Evolutionary conservation across 2,329 filamentous ascomycete species (phyloP), one percentile per base, ranked within the genome.

Genomic region (Trichoderma cornu-damae): DNA sequence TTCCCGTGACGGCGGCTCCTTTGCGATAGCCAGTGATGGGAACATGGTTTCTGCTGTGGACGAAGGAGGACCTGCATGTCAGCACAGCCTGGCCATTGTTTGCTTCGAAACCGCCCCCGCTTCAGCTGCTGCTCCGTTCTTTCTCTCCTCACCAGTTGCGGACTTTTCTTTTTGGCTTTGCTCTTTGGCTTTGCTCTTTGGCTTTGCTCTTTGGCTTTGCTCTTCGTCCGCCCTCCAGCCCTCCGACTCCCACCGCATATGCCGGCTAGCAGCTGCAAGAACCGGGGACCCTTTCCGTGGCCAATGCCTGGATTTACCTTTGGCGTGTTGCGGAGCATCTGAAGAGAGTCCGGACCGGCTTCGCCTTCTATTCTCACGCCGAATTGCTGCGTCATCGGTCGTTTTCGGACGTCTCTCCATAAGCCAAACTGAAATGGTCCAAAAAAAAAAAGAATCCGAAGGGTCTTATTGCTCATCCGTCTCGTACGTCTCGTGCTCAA

Each of bases 71-170:
- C 24, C 20, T 30, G 28, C 11, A 30, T 48, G 50, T 53, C 30
- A 53, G 50, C 50, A 44, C 50, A 53, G 50, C 50, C 28, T 34
- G 24, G 12, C 28, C 38, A 44, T 44, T 44, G 20, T 38, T 44
- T 53, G 50, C 50, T 44, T 44, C 30, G 16, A n/a, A 35, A 7
- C 18, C 14, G 20, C 37, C 28, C 6, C 50, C 50, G 46, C 38
- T 26, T 20, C 30, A 32, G 11, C n/a, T 54, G 30, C 32, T 28
- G 46, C 50, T 53, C n/a, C n/a, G n/a, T 18, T 18, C 26, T 16
- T 9, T 32, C 20, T 14, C 50, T 26, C n/a, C n/a, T n/a, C n/a
- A n/a, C n/a, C n/a, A n/a, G n/a, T n/a, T n/a, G n/a, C n/a, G n/a
- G n/a, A n/a, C n/a, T n/a, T n/a, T n/a, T n/a, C n/a, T n/a, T n/a